Conservation (phyloP, 2,329 filamentous ascomycete genomes). For the Cercospora zeae-maydis region DNA sequence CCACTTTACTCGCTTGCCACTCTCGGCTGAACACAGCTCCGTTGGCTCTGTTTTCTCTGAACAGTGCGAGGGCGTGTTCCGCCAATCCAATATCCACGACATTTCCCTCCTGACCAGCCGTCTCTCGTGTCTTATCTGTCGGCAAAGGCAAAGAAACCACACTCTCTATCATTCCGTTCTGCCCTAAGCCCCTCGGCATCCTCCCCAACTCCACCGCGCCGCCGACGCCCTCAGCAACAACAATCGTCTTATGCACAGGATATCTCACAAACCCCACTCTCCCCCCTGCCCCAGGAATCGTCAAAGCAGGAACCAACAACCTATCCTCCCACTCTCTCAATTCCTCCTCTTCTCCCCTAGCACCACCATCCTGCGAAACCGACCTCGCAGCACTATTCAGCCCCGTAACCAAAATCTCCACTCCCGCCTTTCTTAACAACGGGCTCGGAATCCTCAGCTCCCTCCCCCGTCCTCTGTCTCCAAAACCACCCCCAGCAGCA, state of each 20-base stretch:
- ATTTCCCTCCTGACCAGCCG: background rate
- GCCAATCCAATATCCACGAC: conserved; percentile 63
- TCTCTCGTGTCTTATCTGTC: conserved; percentile 10
- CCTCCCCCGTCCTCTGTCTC: conserved; percentile 44
- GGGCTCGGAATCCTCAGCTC: conserved; percentile 64
- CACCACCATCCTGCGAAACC: conserved; percentile 27
- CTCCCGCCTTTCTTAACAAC: conserved; percentile 55
- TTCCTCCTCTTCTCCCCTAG: conserved; percentile 8
- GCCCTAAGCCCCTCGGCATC: conserved; percentile 36
- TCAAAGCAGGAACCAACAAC: conserved; percentile 69
- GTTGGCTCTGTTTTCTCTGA: conserved; percentile 35
- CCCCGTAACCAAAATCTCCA: conserved; percentile 61
- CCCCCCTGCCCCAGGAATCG: conserved; percentile 62
- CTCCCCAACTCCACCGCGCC: conserved; percentile 57
- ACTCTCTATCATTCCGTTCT: conserved; percentile 45
- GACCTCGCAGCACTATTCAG: conserved; percentile 44
- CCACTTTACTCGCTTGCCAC: conserved; percentile 36
- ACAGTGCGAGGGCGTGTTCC: conserved; percentile 55
- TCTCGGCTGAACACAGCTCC: conserved; percentile 35
- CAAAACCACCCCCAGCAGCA: conserved; percentile 38
- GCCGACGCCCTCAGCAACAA: conserved; percentile 69
- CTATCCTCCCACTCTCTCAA: conserved; percentile 54
- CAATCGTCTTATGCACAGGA: conserved; percentile 76
- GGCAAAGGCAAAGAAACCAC: conserved; percentile 56
- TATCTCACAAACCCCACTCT: conserved; percentile 66